These are phyloP conservation scores for Chaetomiaceae sp. DNA, from an alignment of 2,329 filamentous ascomycete species.

Conservation along the genomic window DNA sequence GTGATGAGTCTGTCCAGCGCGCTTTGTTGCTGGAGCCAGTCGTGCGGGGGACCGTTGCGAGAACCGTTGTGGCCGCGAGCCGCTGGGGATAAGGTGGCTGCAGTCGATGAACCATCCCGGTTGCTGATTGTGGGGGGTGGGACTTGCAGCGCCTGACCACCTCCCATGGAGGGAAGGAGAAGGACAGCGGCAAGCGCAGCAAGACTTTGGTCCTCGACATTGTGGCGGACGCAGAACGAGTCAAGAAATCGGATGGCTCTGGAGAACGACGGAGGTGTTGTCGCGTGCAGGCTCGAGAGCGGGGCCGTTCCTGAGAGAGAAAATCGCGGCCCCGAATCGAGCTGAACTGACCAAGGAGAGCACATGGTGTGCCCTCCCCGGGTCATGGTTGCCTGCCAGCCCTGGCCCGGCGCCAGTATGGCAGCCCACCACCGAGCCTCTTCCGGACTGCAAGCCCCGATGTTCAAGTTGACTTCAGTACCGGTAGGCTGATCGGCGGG, in stretches of 20 bases:
- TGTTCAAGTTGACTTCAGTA: not conserved
- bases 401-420: constrained; percentile 13
- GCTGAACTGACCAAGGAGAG: constrained; percentile 21
- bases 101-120: not conserved
- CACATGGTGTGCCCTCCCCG: constrained; percentile 4
- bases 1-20: constrained; percentile 26
- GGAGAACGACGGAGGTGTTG: constrained; percentile 13
- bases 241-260: constrained; percentile 23
- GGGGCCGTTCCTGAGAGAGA: not conserved
- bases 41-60: not conserved
- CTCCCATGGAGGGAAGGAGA: constrained; percentile 22
- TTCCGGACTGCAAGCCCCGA: constrained; percentile 4
- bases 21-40: not conserved
- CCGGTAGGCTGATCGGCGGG: too few relatives aligned
- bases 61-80: not conserved
- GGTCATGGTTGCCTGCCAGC: constrained; percentile 18
- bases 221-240: constrained; percentile 23
- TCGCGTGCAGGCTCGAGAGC: too few relatives aligned
- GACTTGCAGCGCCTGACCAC: constrained; percentile 9
- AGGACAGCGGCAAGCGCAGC: constrained; percentile 27
- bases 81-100: not conserved
- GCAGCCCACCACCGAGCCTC: constrained; percentile 17
- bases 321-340: constrained; percentile 8
- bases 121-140: constrained; percentile 6
- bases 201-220: constrained; percentile 23